A percentile compares a stretch with the other conserved stretches of the same genome.
phyloP scores from a whole-genome alignment of 371 early-diverging fungal species.

The Mucor velutinosus region DNA sequence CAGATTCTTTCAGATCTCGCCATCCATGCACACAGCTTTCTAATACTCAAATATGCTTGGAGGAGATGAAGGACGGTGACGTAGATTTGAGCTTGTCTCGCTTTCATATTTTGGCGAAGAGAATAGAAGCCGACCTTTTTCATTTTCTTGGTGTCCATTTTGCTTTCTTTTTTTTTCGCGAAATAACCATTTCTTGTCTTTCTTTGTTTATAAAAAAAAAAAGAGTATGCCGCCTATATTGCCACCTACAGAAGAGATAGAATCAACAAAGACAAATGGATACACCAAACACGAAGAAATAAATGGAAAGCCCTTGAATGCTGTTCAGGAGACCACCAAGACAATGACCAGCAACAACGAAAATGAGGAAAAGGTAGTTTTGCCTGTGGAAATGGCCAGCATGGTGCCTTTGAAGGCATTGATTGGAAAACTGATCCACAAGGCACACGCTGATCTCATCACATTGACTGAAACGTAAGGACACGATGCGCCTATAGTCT shows the following conservation, averaged over 20 bases:
- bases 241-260: slow-evolving; percentile 8
- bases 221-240: slow-evolving; percentile 19
- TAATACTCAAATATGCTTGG: neutral
- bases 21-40: neutral
- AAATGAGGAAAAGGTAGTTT: slow-evolving; percentile 28
- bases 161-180: neutral
- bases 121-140: neutral
- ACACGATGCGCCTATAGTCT: neutral
- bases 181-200: neutral
- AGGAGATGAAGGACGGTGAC: neutral
- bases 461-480: slow-evolving; percentile 65
- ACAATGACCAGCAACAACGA: neutral
- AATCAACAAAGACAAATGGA: slow-evolving; percentile 13
- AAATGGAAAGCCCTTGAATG: slow-evolving; percentile 7
- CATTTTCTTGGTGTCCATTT: neutral
- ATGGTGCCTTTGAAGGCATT: slow-evolving; percentile 63
- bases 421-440: slow-evolving; percentile 59
- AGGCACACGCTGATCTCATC: slow-evolving; percentile 59
- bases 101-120: neutral
- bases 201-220: neutral
- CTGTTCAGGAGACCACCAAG: neutral
- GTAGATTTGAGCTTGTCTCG: neutral
- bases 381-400: slow-evolving; percentile 55
- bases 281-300: slow-evolving; percentile 9
- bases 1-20: neutral